Conservation (phyloP, 495 filamentous ascomycete species). For the Neurospora sp. region DNA sequence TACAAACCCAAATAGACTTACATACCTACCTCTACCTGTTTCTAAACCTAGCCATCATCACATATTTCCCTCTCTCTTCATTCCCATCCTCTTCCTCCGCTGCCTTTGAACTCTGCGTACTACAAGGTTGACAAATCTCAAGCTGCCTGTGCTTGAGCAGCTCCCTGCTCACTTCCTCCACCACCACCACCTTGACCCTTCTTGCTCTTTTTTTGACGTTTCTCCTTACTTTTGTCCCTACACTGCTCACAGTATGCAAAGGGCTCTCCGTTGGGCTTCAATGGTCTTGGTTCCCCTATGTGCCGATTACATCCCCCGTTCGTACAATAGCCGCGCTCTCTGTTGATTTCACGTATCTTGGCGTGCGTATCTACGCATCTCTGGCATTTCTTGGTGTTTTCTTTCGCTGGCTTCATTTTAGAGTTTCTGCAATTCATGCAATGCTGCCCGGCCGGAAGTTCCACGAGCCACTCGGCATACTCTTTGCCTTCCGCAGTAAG, state of each 20-base stretch:
- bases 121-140: background rate
- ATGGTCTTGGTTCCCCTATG: background rate
- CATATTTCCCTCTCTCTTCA: background rate
- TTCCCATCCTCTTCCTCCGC: background rate
- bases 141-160: background rate
- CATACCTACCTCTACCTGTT: background rate
- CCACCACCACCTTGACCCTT: background rate
- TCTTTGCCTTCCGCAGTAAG: background rate
- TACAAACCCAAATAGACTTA: background rate
- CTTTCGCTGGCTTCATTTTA: background rate
- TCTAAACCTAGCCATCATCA: background rate
- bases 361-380: background rate
- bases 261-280: background rate
- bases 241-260: background rate
- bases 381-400: background rate
- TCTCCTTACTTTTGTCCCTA: background rate
- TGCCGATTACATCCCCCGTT: background rate
- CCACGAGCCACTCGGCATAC: background rate
- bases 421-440: background rate
- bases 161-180: background rate
- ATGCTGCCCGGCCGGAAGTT: background rate
- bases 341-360: background rate
- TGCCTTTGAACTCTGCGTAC: background rate
- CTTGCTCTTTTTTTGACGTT: background rate
- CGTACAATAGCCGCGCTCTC: background rate